A percentile compares a stretch with the other conserved stretches of the same genome.
These are phyloP conservation scores for Diutina scorzettiae DNA, from an alignment of 1,139 yeast genomes.

Conservation along the genomic window DNA sequence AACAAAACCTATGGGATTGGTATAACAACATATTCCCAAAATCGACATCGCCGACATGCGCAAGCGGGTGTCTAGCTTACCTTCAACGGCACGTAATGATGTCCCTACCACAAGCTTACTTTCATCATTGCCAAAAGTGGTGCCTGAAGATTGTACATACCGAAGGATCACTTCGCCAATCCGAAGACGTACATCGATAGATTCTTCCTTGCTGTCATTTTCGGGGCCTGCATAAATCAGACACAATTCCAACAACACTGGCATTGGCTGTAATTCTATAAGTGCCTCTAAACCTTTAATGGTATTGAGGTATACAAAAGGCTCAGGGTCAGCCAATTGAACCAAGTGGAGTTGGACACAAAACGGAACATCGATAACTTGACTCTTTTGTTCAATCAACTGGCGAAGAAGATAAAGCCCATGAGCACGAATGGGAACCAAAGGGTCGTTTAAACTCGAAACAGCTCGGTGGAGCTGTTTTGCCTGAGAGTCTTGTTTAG, in stretches of 20 bases:
- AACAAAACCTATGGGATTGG: conserved; percentile 43
- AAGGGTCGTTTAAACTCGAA: conserved; percentile 58
- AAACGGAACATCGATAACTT: conserved; percentile 38
- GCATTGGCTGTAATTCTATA: conserved; percentile 29
- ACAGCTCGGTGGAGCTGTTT: conserved; percentile 42
- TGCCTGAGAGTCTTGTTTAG: conserved; percentile 16
- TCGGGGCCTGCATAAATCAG: conserved; percentile 22
- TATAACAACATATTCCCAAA: conserved; percentile 54
- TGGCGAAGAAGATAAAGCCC: conserved; percentile 60
- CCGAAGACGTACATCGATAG: conserved; percentile 55
- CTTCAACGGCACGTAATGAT: conserved; percentile 26
- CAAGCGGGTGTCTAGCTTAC: conserved; percentile 38
- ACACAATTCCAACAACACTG: conserved; percentile 28
- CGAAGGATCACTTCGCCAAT: conserved; percentile 72
- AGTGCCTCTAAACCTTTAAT: conserved; percentile 66
- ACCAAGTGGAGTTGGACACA: conserved; percentile 51
- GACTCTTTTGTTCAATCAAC: conserved; percentile 39
- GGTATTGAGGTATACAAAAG: conserved; percentile 73
- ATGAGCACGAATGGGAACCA: conserved; percentile 78
- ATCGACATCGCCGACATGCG: conserved; percentile 84
- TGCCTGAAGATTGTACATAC: conserved; percentile 39
- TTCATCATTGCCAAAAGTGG: conserved; percentile 30
- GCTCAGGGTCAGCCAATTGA: conserved; percentile 69
- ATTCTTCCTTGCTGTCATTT: conserved; percentile 13
- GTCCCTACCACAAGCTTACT: conserved; percentile 19